Conservation (phyloP, 768 basidiomycete genomes). For the Aureoboletus auriporus region DNA sequence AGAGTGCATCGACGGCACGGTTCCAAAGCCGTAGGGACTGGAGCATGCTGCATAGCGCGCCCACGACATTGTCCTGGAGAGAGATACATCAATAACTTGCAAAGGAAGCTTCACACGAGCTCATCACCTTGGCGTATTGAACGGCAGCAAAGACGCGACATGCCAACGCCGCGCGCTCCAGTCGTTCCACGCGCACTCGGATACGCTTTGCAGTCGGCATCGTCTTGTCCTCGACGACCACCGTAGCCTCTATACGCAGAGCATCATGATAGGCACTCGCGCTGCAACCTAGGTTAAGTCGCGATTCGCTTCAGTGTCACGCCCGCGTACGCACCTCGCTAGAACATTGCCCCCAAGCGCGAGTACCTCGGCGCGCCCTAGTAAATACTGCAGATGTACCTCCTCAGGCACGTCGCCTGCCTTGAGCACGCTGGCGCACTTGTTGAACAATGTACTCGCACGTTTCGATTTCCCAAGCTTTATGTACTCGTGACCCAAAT, state of each 20-base stretch:
- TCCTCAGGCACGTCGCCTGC: slow-evolving; percentile 47
- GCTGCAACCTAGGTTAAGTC: slow-evolving; percentile 24
- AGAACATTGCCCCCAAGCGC: slow-evolving; percentile 55
- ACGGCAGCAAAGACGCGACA: slow-evolving; percentile 65
- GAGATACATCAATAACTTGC: neutral
- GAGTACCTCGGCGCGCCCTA: slow-evolving; percentile 65
- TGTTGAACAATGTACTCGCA: slow-evolving; percentile 63
- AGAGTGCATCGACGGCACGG: slow-evolving; percentile 65
- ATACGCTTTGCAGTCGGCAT: slow-evolving; percentile 55
- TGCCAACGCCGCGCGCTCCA: slow-evolving; percentile 74
- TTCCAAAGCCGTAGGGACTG: slow-evolving; percentile 79
- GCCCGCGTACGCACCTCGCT: slow-evolving; percentile 45
- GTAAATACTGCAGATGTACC: slow-evolving; percentile 47
- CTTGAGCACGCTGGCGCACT: slow-evolving; percentile 44
- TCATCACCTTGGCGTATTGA: slow-evolving; percentile 56
- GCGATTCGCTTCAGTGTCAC: no score
- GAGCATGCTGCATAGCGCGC: slow-evolving; percentile 53
- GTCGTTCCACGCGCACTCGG: slow-evolving; percentile 47
- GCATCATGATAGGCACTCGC: slow-evolving; percentile 61
- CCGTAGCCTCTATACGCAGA: slow-evolving; percentile 38
- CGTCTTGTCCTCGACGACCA: slow-evolving; percentile 43
- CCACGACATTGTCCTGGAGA: slow-evolving; percentile 55
- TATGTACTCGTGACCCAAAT: slow-evolving; percentile 77
- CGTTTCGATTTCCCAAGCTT: slow-evolving; percentile 70
- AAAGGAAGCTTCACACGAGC: no score